A percentile compares a stretch with the other conserved stretches of the same genome.
phyloP scores from a whole-genome alignment of 768 basidiomycete genomes.

The Lentinula sp. region DNA sequence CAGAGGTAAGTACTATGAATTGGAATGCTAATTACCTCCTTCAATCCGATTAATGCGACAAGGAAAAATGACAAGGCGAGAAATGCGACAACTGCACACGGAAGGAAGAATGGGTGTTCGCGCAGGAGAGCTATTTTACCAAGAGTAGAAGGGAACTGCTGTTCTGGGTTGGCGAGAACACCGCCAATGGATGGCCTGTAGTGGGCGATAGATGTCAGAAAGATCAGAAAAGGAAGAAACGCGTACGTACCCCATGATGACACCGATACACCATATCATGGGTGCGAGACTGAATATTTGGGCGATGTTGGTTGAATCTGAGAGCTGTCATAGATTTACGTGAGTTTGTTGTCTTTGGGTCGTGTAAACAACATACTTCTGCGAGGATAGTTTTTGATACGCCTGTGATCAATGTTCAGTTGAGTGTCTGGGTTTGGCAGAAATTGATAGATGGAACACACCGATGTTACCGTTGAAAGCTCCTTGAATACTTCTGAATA shows the following conservation, averaged over 20 bases:
- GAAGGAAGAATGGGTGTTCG: conserved; percentile 29
- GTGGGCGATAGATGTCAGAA: background rate
- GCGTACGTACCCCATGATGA: conserved; percentile 16
- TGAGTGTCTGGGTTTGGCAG: conserved; percentile 16
- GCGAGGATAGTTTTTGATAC: background rate
- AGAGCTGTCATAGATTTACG: conserved; percentile 13
- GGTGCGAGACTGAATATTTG: conserved; percentile 21
- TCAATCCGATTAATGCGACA: conserved; percentile 15
- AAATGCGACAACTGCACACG: conserved; percentile 22
- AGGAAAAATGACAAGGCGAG: conserved; percentile 17
- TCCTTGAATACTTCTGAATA: conserved; percentile 20
- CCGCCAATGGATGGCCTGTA: conserved; percentile 25
- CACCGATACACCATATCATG: conserved; percentile 21
- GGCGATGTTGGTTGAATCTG: conserved; percentile 20
- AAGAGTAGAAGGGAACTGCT: conserved; percentile 19
- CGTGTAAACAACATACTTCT: background rate
- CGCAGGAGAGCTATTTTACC: conserved; percentile 17
- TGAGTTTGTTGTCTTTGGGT: background rate
- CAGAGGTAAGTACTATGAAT: background rate
- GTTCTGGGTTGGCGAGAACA: conserved; percentile 20
- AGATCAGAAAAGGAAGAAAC: background rate
- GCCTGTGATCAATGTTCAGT: background rate
- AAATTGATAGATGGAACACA: conserved; percentile 16
- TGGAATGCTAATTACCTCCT: conserved; percentile 17
- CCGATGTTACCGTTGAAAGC: conserved; percentile 28